Evolutionary conservation across 2,329 filamentous ascomycete species (phyloP).

Genomic region (Clarireedia sp.): DNA sequence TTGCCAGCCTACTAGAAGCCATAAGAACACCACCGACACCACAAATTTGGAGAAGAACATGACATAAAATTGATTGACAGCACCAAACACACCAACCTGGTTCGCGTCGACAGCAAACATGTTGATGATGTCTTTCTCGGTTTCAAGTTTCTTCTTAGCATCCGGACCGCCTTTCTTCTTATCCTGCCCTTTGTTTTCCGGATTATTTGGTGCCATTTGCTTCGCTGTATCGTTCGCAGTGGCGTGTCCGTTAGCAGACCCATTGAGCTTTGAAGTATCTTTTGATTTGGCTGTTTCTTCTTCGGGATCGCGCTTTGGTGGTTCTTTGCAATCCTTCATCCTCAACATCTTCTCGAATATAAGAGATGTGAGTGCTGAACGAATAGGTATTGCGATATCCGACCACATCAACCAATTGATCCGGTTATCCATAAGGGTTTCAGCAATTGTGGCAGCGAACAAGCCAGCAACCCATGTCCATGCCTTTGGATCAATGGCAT

Average conservation of each 20-base stretch:
- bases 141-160: slow-evolving; percentile 33
- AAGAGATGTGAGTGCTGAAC: slow-evolving; percentile 59
- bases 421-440: slow-evolving; percentile 15
- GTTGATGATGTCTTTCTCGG: slow-evolving; percentile 64
- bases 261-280: not conserved
- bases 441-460: slow-evolving; percentile 9
- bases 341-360: slow-evolving; percentile 69
- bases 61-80: slow-evolving; percentile 55
- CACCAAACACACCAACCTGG: slow-evolving; percentile 55
- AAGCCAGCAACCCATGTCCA: slow-evolving; percentile 19
- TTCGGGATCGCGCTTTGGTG: slow-evolving; percentile 27
- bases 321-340: slow-evolving; percentile 57
- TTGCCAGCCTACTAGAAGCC: slow-evolving; percentile 62
- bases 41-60: slow-evolving; percentile 52
- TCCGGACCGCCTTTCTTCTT: slow-evolving; percentile 4
- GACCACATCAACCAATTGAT: slow-evolving; percentile 18
- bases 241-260: not conserved
- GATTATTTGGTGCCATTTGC: not conserved
- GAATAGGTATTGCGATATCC: slow-evolving; percentile 40
- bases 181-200: not conserved
- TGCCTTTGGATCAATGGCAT: slow-evolving; percentile 13
- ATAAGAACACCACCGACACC: slow-evolving; percentile 56
- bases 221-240: not conserved
- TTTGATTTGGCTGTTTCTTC: slow-evolving; percentile 5
- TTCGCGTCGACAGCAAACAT: slow-evolving; percentile 64